Evolutionary conservation across 148 eudicot species (phyloP), one percentile per base, ranked within the genome.

Genomic region (Pharnaceum exiguum): DNA sequence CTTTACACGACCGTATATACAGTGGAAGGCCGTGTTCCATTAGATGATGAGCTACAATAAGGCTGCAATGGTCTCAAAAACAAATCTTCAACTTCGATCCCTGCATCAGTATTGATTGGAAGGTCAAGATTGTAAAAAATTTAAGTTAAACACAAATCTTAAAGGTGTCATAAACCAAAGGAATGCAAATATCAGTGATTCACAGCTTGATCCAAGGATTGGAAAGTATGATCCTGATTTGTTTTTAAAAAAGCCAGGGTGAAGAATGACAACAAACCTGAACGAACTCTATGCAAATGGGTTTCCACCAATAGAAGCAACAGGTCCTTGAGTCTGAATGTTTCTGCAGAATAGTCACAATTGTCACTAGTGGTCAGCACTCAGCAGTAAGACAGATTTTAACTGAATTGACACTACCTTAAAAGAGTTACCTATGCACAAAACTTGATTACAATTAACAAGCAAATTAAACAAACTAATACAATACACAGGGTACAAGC

Each of bases 271-370:
- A 30, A 22, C 66, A 28, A 10, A 44, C 58, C 31, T 46, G n/a
- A 37, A 13, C 44, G 44, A 30, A 31, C 35, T 23, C 77, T 83
- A 89, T 21, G 84, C 90, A 53, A 89, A 89, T 17, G 96, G 96
- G 59, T 89, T 89, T 67, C 96, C 96, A 25, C 96, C 90, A 36
- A 77, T 53, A 29, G 89, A 75, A 59, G 87, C 83, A 48, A 81
- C 82, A 44, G 85, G 76, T 36, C 80, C 90, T 39, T 83, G 90
- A 1, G 79, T 18, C n/a, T 61, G 72, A 50, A 79, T 77, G 59
- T 56, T 81, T 82, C 96, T 89, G 83, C 71, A 79, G 63, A 65
- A 70, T 31, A 19, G 17, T 46, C 7, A 39, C 17, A 3, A 11
- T 53, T 19, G 15, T 31, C 3, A 21, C 4, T 4, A 11, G 13